A percentile compares a stretch with the other conserved stretches of the same genome.
phyloP scores from a whole-genome alignment of 2,329 filamentous ascomycete species.

The Alternaria alternata region DNA sequence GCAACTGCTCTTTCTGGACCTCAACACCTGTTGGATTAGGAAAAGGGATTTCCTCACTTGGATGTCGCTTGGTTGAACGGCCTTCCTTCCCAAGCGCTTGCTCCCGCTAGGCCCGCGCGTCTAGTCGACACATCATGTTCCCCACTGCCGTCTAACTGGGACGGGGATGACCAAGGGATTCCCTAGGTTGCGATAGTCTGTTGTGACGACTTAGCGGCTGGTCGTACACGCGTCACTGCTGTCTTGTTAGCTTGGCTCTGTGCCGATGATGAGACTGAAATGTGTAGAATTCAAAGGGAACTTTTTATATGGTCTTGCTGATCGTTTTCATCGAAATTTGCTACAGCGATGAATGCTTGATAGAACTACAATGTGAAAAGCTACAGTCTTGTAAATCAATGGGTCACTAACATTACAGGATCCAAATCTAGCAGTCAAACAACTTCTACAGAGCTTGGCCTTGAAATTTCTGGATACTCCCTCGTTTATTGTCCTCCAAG shows the following conservation, averaged over 20 bases:
- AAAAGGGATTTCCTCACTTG: background rate
- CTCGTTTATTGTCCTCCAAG: background rate
- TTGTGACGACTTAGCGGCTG: background rate
- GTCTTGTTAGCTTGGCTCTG: background rate
- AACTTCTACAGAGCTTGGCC: background rate
- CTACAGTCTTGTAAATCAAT: background rate
- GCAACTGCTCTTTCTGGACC: background rate
- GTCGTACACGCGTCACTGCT: background rate
- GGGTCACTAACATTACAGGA: background rate
- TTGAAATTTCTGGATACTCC: background rate
- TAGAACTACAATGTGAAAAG: background rate
- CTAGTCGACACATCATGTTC: background rate
- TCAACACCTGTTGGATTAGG: background rate
- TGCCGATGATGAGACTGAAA: background rate
- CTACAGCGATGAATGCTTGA: background rate
- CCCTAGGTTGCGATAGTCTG: background rate
- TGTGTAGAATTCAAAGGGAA: background rate
- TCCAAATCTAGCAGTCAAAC: background rate
- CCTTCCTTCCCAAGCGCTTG: constrained; percentile 1
- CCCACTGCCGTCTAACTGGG: background rate
- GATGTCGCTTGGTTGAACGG: constrained; percentile 5
- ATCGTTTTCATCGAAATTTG: background rate
- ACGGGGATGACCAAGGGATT: background rate
- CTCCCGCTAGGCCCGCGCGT: constrained; percentile 2
- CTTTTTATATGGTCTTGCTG: background rate